Evolutionary conservation across 2,329 filamentous ascomycete species (phyloP), one percentile per base, ranked within the genome.

Genomic region (Sclerotinia spermophila): DNA sequence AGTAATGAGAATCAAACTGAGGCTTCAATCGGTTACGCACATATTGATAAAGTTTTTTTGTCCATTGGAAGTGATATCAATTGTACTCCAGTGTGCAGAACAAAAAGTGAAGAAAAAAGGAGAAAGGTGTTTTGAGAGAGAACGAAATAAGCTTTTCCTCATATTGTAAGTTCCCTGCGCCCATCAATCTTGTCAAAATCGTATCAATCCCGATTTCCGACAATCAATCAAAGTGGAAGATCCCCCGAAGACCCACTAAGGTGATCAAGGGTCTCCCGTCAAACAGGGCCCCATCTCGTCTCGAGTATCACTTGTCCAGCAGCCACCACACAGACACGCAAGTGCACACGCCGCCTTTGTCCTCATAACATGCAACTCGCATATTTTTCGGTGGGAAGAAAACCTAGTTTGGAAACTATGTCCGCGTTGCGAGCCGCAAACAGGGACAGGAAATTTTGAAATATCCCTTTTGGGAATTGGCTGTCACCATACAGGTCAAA

Each of bases 121-220:
- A 35, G 38, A 38, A 13, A 51, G 11, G n/a, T 42, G 21, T 8
- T 35, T 53, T 40, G n/a, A 33, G n/a, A 17, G 45, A 51, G 62
- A 66, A 66, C 24, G 45, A 55, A 66, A 66, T 35, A 66, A 66
- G 62, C 62, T 53, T 66, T 66, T 30, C 13, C 61, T 33, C 61
- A 7, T 51, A 65, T 51, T 21, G 61, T 19, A 24, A 24, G 24
- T 53, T 13, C 62, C 62, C 45, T 66, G 62, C 45, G 45, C 45
- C 21, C 45, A 66, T 66, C 62, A 30, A 53, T 53, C 62, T 53
- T 65, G 45, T 53, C 45, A 66, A 45, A 45, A 45, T 42, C 61
- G 48, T 33, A 67, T 58, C 19, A 58, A 59, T 58, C 27, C 33
- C 13, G n/a, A 66, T 27, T 53, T 15, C 33, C 17, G 33, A 30